A percentile compares a stretch with the other conserved stretches of the same genome.
Evolutionary conservation across 2,329 filamentous ascomycete genomes (phyloP).

Genomic region (Hirsutella minnesotensis): DNA sequence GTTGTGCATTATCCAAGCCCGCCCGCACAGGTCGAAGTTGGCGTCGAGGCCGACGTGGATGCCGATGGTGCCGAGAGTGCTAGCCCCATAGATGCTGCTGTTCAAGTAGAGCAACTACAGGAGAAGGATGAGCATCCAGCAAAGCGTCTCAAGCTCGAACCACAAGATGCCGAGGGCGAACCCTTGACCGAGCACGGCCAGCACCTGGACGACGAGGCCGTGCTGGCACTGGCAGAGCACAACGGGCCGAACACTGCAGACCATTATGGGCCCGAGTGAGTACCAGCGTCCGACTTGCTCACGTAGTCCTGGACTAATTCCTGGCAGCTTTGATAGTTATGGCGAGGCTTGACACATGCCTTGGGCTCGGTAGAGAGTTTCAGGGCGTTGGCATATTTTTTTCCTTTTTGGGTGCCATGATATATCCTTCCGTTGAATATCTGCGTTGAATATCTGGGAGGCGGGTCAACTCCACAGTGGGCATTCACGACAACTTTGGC

Average conservation of each 20-base stretch:
- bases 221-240: conserved; percentile 34
- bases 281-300: not conserved
- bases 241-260: conserved; percentile 24
- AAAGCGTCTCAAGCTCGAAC: conserved; percentile 28
- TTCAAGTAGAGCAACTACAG: conserved; percentile 12
- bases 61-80: conserved; percentile 4
- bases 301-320: not conserved
- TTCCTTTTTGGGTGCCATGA: not conserved
- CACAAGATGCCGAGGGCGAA: conserved; percentile 9
- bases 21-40: not conserved
- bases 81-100: conserved; percentile 3
- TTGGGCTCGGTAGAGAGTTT: no score
- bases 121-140: conserved; percentile 21
- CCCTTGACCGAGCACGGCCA: conserved; percentile 18
- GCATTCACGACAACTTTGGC: no score
- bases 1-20: not conserved
- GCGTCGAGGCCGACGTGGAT: not conserved
- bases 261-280: conserved; percentile 31
- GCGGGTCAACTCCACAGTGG: not conserved
- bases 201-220: conserved; percentile 33
- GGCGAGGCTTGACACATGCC: conserved; percentile 21
- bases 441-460: no score
- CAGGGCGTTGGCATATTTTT: not conserved
- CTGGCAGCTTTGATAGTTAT: conserved; percentile 25
- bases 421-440: not conserved